Base-by-base conservation (phyloP, 2,329 filamentous ascomycete genomes). In the Aciculosporium take region DNA sequence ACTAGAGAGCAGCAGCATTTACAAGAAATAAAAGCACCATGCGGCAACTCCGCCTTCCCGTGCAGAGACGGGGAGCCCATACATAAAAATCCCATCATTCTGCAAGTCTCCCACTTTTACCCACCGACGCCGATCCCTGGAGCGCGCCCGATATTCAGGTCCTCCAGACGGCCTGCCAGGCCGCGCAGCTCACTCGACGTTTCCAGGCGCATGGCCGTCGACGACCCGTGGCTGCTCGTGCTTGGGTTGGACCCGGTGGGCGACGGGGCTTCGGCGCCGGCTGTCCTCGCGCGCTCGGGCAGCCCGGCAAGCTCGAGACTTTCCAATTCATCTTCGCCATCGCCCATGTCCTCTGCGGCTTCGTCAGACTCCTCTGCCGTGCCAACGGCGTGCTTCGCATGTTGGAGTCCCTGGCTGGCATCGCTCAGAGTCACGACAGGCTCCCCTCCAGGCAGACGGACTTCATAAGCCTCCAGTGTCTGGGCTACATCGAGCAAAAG, bases 401-500 rank as follows among this genome's bases (percentile, higher is more conserved):
- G n/a, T 23, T 37, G 15, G 4, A 20, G 3, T 31, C 46, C 38
- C 15, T 34, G 33, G 20, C 30, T 37, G 7, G 13, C 17, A 10
- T 52, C 45, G 37, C 53, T 46, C 9, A 60, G 45, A 9, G 55
- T 53, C 2, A 67, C 54, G 0, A 71, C 51, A 0, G 63, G 54
- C 32, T 67, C 61, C 0, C 71, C 75, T 0, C 77, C 80, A 0
- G 86, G 86, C 0, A 94, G 69, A 5, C 72, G 68, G n/a, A 94
- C 74, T 21, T 76, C 72, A 1, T 63, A 62, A 0, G 85, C 85
- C 18, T 79, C 74, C 0, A 95, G 66, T 0, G 81, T 87, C 46
- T 82, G 75, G 23, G 79, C 81, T 43, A 96, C 94, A 54, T 96
- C 89, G 23, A 81, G 74, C 9, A 96, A 69, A 10, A 94, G 64